Evolutionary conservation across 1,284 basidiomycete species (phyloP).

Genomic region (Cystobasidium slooffiae): DNA sequence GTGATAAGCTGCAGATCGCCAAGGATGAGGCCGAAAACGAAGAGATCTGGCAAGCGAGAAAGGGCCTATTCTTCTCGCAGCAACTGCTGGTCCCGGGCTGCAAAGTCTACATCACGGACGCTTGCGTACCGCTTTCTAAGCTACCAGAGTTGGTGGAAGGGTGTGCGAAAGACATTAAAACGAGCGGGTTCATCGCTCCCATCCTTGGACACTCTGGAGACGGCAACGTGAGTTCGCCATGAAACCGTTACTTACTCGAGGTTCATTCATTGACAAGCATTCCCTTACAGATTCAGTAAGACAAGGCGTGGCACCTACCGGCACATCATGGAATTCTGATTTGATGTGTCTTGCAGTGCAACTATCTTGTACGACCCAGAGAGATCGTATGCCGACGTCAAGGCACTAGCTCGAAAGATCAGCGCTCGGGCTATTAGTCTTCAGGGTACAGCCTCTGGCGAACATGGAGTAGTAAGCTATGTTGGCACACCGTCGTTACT

Average conservation of each 20-base stretch:
- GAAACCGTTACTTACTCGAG: conserved; percentile 2
- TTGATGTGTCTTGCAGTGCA: neutral
- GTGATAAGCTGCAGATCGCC: conserved; percentile 71
- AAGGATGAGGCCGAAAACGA: conserved; percentile 69
- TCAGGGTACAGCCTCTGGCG: conserved; percentile 62
- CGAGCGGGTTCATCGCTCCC: conserved; percentile 48
- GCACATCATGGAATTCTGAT: neutral
- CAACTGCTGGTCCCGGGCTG: conserved; percentile 37
- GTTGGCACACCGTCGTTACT: conserved; percentile 59
- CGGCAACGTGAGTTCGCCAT: conserved; percentile 50
- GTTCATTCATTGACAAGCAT: neutral
- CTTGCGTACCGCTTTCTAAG: conserved; percentile 51
- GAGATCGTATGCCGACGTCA: conserved; percentile 44
- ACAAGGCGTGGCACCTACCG: neutral
- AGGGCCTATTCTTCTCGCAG: conserved; percentile 56
- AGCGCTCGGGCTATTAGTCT: conserved; percentile 45
- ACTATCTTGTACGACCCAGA: conserved; percentile 41
- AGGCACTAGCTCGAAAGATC: conserved; percentile 45
- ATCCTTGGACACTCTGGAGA: conserved; percentile 52
- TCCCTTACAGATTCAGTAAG: conserved; percentile 41
- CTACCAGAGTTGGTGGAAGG: conserved; percentile 48
- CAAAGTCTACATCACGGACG: conserved; percentile 49
- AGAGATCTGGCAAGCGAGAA: conserved; percentile 81
- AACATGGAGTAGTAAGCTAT: conserved; percentile 78
- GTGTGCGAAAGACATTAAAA: conserved; percentile 45